Evolutionary conservation across 2,329 filamentous ascomycete genomes (phyloP), one percentile per base, ranked within the genome.

Genomic region (Fusarium torulosum): DNA sequence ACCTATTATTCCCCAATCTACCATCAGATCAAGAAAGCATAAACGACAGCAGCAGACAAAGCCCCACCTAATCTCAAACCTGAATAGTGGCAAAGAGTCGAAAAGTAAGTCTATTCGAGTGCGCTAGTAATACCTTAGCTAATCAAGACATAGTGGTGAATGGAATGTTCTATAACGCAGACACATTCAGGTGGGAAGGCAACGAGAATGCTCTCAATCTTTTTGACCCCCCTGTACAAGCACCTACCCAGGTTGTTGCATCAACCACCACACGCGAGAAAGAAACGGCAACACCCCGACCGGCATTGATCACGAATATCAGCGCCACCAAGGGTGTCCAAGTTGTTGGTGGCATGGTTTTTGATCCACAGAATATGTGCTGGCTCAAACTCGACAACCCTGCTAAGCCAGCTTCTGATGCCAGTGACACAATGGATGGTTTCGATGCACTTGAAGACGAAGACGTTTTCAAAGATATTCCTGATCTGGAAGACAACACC

Each of bases 291-390:
- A 90, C 88, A 3, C 88, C 89, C 71, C 80, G 90, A 63, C 84
- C 93, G 11, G 94, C 95, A 7, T 85, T 99, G 19, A 99, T 99
- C 73, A 94, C 94, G 46, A 96, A 97, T 69, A 92, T 97, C 69
- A 92, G 91, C 54, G 86, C 90, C 6, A 90, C 90, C 63, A 92
- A 95, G 74, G 94, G 93, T 64, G 91, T 97, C 15, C 94, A 97
- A 79, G 91, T 97, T 35, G 94, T 97, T 59, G 92, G 94, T n/a
- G 93, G 94, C 71, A 99, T 99, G 96, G 91, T 98, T 11, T 99
- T 98, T 77, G 96, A 99, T 75, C 96, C 96, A 5, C 90, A 93
- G 66, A 93, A 93, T 72, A 98, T 99, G 95, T 96, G 94, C 77
- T 99, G 96, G 96, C 85, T 98, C 57, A 97, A 97, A 78, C 83